A percentile compares a stretch with the other conserved stretches of the same genome.
Conservation (phyloP, 805 yeast species). For the Wickerhamomyces silvicola region DNA sequence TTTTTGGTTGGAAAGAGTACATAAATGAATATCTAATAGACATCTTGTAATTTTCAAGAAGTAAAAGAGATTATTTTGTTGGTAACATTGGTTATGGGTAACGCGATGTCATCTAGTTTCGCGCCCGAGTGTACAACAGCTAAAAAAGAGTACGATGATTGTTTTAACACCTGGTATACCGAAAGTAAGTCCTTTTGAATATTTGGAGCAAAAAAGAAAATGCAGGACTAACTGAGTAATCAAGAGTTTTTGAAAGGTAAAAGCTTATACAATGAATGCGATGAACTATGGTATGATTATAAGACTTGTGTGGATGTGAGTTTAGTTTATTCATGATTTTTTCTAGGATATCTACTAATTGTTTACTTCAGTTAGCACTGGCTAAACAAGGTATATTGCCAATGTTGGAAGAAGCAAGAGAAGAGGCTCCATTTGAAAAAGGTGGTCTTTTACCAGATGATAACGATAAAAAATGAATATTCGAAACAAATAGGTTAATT, state of each 20-base stretch:
- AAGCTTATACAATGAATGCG: constrained; percentile 75
- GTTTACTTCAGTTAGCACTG: constrained; percentile 36
- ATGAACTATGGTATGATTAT: constrained; percentile 81
- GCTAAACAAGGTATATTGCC: constrained; percentile 72
- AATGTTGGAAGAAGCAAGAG: constrained; percentile 81
- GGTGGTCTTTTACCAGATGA: constrained; percentile 42
- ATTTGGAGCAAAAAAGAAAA: not conserved
- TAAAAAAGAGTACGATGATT: constrained; percentile 82
- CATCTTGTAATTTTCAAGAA: not conserved
- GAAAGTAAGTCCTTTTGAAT: constrained; percentile 44
- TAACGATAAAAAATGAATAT: constrained; percentile 5
- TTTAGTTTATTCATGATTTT: constrained; percentile 1
- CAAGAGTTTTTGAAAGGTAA: constrained; percentile 50
- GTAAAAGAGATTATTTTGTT: too few relatives aligned
- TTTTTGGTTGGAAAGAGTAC: too few relatives aligned
- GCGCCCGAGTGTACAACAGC: constrained; percentile 95
- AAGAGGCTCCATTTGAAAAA: constrained; percentile 80
- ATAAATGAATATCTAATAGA: too few relatives aligned
- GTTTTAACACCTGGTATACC: constrained; percentile 93
- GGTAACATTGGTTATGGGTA: too few relatives aligned
- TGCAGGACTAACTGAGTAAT: constrained; percentile 1
- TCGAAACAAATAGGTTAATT: not conserved
- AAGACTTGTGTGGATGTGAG: constrained; percentile 74
- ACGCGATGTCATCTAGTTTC: constrained; percentile 75
- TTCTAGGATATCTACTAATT: constrained; percentile 1